Conservation (phyloP, 805 yeast species). For the Candida cerambycidarum region DNA sequence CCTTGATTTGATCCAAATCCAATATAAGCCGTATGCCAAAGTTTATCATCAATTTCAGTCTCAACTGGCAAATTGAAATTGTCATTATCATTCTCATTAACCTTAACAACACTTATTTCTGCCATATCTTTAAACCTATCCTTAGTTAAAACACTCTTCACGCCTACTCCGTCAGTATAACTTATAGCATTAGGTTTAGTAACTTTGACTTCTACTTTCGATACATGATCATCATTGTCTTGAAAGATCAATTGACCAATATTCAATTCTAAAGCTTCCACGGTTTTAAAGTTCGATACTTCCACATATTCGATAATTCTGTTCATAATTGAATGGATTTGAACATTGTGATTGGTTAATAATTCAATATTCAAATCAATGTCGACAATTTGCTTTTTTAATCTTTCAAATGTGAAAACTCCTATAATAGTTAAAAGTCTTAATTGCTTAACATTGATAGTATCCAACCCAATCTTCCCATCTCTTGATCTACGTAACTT, state of each 20-base stretch:
- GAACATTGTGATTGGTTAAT: slow-evolving; percentile 28
- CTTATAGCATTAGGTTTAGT: slow-evolving; percentile 88
- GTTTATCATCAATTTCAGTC: slow-evolving; percentile 3
- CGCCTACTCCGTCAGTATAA: slow-evolving; percentile 88
- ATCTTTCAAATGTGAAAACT: slow-evolving; percentile 86
- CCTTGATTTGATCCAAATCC: slow-evolving; percentile 94
- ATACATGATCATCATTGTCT: slow-evolving; percentile 32
- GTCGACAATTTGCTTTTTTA: slow-evolving; percentile 77
- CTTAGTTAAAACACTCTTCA: slow-evolving; percentile 55
- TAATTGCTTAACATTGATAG: slow-evolving; percentile 47
- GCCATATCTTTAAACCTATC: slow-evolving; percentile 36
- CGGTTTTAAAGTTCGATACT: slow-evolving; percentile 80
- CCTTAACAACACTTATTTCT: slow-evolving; percentile 5
- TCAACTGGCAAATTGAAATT: slow-evolving; percentile 36
- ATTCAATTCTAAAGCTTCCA: slow-evolving; percentile 82
- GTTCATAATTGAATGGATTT: slow-evolving; percentile 45
- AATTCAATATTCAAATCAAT: slow-evolving; percentile 43
- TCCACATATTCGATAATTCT: slow-evolving; percentile 64
- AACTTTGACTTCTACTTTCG: slow-evolving; percentile 56
- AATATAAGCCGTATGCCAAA: slow-evolving; percentile 57
- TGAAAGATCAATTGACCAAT: slow-evolving; percentile 60
- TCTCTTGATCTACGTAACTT: slow-evolving; percentile 33
- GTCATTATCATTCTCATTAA: slow-evolving; percentile 7
- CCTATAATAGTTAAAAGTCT: slow-evolving; percentile 80
- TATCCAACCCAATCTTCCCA: slow-evolving; percentile 17